Percentiles rank a stretch among this genome's conserved stretches.
These are phyloP conservation scores for Zymoseptoria ardabiliae DNA, from an alignment of 2,329 filamentous ascomycete species.

Conservation along the genomic window DNA sequence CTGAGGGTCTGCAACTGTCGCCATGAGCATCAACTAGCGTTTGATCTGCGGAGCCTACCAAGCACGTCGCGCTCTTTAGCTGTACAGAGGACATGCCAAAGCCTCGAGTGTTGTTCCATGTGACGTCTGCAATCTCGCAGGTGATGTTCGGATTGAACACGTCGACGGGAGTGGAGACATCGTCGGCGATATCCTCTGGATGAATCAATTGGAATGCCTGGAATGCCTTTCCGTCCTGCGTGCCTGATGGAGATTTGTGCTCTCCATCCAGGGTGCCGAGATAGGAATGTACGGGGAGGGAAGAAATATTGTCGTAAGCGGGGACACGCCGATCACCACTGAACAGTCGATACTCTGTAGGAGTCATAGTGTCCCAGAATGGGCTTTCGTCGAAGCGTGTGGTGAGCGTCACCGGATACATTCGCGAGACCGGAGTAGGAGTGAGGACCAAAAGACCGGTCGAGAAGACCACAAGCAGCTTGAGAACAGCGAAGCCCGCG, in stretches of 20 bases:
- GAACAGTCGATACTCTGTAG: background rate
- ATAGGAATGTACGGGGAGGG: background rate
- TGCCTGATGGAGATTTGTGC: background rate
- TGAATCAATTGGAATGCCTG: background rate
- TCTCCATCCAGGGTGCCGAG: background rate
- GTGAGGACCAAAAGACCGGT: slow-evolving; percentile 2
- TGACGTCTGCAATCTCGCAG: background rate
- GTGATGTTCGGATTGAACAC: background rate
- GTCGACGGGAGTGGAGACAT: background rate
- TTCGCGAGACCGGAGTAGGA: background rate
- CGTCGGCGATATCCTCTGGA: background rate
- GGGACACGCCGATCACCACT: background rate
- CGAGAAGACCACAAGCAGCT: slow-evolving; percentile 1
- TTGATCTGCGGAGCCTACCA: background rate
- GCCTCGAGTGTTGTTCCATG: background rate
- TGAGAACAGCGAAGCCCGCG: slow-evolving; percentile 1
- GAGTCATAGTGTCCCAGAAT: background rate
- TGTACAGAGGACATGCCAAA: background rate
- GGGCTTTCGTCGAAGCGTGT: background rate
- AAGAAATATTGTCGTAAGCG: background rate
- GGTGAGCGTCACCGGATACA: background rate
- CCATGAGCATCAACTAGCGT: background rate
- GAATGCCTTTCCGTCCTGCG: background rate
- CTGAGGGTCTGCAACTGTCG: background rate
- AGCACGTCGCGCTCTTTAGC: background rate